Evolutionary conservation across 179 eudicot genomes (phyloP), one percentile per base, ranked within the genome.

Genomic region (Heliamphora pulchella): DNA sequence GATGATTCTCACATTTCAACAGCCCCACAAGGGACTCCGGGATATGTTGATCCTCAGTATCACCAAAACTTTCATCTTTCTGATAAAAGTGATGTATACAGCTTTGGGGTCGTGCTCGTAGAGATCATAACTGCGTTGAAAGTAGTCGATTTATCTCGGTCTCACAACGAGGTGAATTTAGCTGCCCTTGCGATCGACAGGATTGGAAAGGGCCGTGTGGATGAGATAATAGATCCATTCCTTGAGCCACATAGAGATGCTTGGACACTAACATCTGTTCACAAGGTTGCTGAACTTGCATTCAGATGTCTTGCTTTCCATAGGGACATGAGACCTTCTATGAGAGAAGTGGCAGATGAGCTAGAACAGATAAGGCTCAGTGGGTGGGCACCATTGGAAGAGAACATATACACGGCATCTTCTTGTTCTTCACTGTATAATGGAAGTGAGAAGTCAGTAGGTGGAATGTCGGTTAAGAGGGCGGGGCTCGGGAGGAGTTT

Each of bases 1-100:
- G 92, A 88, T 41, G 79, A 84, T 4, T 89, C 94, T 10, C 91
- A 91, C 47, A 82, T 91, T 67, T 91, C 91, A 8, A 91, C 94
- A 0, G 91, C 94, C 15, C 92, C 94, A 8, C 94, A 89, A 61
- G 94, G 92, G 11, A 91, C 94, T 13, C 94, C 92, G 0, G 94
- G 94, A 1, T 91, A 91, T 80, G 80, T 91, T 1, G 94, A 91
- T 71, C 94, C 94, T 75, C 91, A 89, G 83, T 91, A 91, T 53
- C 94, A 89, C 69, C 92, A 87, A 76, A 76, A 85, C 44, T 91
- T 86, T 55, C 92, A 89, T 70, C 80, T 89, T 5, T 89, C 94
- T 0, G 91, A 91, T 57, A 91, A 86, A 66, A 89, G 94, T 62
- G 92, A 91, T 51, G 94, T 91, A 0, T 89, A 89, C 62, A 91